A percentile compares a stretch with the other conserved stretches of the same genome.
Conservation (phyloP, 2,329 filamentous ascomycete species). For the Fusarium avenaceum region DNA sequence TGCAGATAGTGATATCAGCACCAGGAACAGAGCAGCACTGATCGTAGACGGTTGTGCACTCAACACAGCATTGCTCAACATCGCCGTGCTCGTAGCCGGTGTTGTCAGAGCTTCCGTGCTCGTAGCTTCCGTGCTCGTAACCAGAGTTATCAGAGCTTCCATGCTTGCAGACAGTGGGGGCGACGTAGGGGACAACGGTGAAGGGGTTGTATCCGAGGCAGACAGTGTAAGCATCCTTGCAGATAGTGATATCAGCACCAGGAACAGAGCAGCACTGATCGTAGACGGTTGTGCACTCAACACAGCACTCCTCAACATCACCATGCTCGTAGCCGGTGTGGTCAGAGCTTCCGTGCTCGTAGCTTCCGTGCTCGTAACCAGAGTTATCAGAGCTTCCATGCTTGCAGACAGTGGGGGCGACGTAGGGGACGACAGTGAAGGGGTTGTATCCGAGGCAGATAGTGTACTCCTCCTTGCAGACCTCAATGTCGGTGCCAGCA, state of each 20-base stretch:
- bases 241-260: no score
- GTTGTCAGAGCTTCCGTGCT: neutral
- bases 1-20: conserved; percentile 19
- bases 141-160: neutral
- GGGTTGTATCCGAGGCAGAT: conserved; percentile 35
- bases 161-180: conserved; percentile 23
- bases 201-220: conserved; percentile 39
- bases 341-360: neutral
- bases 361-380: neutral
- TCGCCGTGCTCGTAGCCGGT: neutral
- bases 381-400: neutral
- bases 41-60: conserved; percentile 36
- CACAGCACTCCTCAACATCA: no score
- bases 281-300: no score
- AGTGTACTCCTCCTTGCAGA: conserved; percentile 28
- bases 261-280: no score
- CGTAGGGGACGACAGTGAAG: conserved; percentile 13
- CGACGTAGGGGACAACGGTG: conserved; percentile 1
- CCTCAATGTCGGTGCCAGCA: conserved; percentile 1
- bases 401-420: conserved; percentile 31
- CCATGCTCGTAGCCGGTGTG: neutral
- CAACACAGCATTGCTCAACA: conserved; percentile 1
- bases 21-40: conserved; percentile 22
- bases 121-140: neutral
- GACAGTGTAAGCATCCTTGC: conserved; percentile 9